phyloP scores from a whole-genome alignment of 2,329 filamentous ascomycete genomes.

The Fragosphaeria purpurea region DNA sequence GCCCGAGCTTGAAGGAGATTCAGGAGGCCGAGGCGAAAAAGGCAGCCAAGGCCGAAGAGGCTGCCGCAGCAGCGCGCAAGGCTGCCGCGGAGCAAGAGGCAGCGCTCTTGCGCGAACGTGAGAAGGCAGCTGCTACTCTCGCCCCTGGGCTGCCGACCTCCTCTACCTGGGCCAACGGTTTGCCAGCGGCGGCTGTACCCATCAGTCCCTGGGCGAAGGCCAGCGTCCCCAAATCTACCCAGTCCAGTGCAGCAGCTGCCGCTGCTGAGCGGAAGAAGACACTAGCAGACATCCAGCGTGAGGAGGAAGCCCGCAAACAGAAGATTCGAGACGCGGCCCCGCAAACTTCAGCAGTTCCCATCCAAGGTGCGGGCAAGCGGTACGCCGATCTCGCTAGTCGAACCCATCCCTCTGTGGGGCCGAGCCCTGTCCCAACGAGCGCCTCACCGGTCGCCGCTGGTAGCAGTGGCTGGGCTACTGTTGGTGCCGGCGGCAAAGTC shows the following conservation, averaged over 20 bases:
- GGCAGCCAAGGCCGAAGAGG: conserved; percentile 78
- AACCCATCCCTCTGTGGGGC: conserved; percentile 30
- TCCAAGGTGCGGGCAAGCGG: conserved; percentile 56
- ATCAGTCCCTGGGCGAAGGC: conserved; percentile 60
- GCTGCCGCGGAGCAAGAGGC: conserved; percentile 72
- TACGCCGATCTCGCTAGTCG: conserved; percentile 94
- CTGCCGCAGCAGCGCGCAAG: conserved; percentile 66
- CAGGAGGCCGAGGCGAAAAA: conserved; percentile 92
- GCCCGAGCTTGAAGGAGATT: conserved; percentile 90
- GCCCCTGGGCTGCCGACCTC: conserved; percentile 74
- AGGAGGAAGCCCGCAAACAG: conserved; percentile 85
- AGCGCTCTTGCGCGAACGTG: conserved; percentile 48
- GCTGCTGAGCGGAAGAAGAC: conserved; percentile 62
- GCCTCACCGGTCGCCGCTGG: conserved; percentile 31
- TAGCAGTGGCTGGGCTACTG: conserved; percentile 76
- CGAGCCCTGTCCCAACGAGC: conserved; percentile 27
- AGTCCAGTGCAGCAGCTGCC: conserved; percentile 11
- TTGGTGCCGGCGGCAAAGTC: conserved; percentile 85
- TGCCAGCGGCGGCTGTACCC: conserved; percentile 53
- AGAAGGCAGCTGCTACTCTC: conserved; percentile 44
- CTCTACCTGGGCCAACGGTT: conserved; percentile 79
- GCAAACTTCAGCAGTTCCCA: conserved; percentile 24
- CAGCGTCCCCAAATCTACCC: conserved; percentile 32
- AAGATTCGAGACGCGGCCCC: conserved; percentile 46
- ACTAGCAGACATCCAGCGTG: conserved; percentile 88